Evolutionary conservation across 352 stramenopile genomes (phyloP).

Genomic region (Globisporangium ultimum): DNA sequence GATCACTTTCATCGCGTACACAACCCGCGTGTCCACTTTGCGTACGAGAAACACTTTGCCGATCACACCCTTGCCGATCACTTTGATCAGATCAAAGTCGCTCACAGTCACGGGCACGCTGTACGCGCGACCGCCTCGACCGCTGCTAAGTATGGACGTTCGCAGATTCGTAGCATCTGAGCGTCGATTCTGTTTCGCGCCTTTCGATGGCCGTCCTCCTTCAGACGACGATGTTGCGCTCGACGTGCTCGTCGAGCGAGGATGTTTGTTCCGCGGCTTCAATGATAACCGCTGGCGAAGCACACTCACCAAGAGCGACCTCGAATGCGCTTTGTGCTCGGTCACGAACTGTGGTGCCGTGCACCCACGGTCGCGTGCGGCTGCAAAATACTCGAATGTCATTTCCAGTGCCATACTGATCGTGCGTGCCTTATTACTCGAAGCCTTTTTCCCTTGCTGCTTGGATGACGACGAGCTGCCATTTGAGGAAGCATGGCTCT

Average conservation of each 20-base stretch:
- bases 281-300: constrained; percentile 49
- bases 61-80: constrained; percentile 82
- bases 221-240: constrained; percentile 9
- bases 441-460: constrained; percentile 21
- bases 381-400: constrained; percentile 70
- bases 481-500: constrained; percentile 13
- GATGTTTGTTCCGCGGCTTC: constrained; percentile 50
- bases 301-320: constrained; percentile 59
- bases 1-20: constrained; percentile 99
- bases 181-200: constrained; percentile 5
- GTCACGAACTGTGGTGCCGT: constrained; percentile 52
- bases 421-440: constrained; percentile 70
- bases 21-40: constrained; percentile 84
- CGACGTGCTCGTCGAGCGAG: constrained; percentile 24
- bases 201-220: neutral
- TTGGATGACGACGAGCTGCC: constrained; percentile 15
- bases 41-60: constrained; percentile 89
- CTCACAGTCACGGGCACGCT: constrained; percentile 61
- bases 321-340: constrained; percentile 54
- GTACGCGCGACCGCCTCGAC: constrained; percentile 23
- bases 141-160: constrained; percentile 44
- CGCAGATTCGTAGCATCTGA: constrained; percentile 43
- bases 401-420: constrained; percentile 71
- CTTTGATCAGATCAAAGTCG: constrained; percentile 83
- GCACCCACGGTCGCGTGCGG: constrained; percentile 51